phyloP scores from a whole-genome alignment of 106 monocot species.

The Posidonia australis region DNA sequence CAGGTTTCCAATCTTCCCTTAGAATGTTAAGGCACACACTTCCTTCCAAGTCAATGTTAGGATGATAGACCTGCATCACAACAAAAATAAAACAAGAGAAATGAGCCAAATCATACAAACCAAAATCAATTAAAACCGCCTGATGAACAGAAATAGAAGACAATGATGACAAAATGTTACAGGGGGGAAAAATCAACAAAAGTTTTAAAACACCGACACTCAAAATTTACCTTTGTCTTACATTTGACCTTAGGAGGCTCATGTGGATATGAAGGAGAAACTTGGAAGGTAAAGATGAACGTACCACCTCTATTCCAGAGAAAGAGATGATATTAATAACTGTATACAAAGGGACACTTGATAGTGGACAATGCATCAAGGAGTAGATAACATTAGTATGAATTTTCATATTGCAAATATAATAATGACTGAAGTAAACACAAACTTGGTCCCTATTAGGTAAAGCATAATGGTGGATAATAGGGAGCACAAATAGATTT shows the following conservation, averaged over 20 bases:
- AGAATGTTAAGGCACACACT: constrained; percentile 91
- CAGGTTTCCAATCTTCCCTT: constrained; percentile 95
- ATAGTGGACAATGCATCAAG: not conserved
- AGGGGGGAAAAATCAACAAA: too few relatives aligned
- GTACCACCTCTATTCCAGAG: constrained; percentile 39
- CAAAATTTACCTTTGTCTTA: constrained; percentile 67
- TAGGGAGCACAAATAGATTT: too few relatives aligned
- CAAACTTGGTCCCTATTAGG: too few relatives aligned
- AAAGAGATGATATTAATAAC: not conserved
- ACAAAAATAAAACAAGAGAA: too few relatives aligned
- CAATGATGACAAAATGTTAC: too few relatives aligned
- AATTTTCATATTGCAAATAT: too few relatives aligned
- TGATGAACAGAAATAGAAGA: not conserved
- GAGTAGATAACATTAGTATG: not conserved
- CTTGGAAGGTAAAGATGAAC: constrained; percentile 69
- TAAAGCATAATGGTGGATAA: too few relatives aligned
- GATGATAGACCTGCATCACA: constrained; percentile 70
- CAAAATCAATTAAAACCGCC: not conserved
- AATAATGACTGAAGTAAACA: too few relatives aligned
- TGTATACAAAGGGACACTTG: not conserved
- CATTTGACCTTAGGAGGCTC: constrained; percentile 92
- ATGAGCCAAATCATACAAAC: not conserved
- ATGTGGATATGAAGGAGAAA: constrained; percentile 75
- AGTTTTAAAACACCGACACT: too few relatives aligned
- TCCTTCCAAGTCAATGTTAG: constrained; percentile 89